Base-by-base conservation (phyloP, 441 rosid genomes). In the Populus tomentosa region DNA sequence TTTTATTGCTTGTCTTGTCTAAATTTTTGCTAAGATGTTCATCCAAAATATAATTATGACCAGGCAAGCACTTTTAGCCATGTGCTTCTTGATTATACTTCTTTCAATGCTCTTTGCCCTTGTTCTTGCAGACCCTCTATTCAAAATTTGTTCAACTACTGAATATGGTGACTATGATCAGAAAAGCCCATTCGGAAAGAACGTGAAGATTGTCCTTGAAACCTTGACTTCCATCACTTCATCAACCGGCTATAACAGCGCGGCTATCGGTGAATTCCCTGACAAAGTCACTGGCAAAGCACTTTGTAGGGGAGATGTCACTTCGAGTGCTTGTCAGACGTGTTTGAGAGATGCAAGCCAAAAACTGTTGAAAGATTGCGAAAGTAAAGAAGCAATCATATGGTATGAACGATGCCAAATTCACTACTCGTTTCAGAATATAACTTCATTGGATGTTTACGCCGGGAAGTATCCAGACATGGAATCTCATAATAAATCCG, bases 281-380 rank as follows among this genome's bases (percentile, higher is more conserved):
- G 5, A 78, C 14, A 61, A 3, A 74, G 80, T 82, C 62, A 20
- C 75, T 11, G 84, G 84, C 9, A 83, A 80, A 72, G 86, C 84
- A n/a, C 72, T 81, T 33, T 85, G 86, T 35, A 74, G 80, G 30
- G 88, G 88, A 10, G 88, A 85, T 46, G 75, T 71, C 64, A 38
- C 65, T 66, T 8, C 69, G n/a, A 10, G 67, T 11, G 40, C 33
- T 10, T 85, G 88, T n/a, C 81, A 63, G 68, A 53, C 32, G 10
- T 85, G 88, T 56, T 42, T 85, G 8, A 7, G 50, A 2, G 70
- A 10, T 2, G 88, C 86, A 65, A 24, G 67, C 1, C 72, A 67
- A 20, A 74, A 62, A 33, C 74, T 85, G 28, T 4, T 65, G 74
- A 11, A 69, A 8, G 18, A 1, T 0, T 83, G 84, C 70, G 61